Base-by-base conservation (phyloP, 352 stramenopile species). In the Globisporangium takayamanum region DNA sequence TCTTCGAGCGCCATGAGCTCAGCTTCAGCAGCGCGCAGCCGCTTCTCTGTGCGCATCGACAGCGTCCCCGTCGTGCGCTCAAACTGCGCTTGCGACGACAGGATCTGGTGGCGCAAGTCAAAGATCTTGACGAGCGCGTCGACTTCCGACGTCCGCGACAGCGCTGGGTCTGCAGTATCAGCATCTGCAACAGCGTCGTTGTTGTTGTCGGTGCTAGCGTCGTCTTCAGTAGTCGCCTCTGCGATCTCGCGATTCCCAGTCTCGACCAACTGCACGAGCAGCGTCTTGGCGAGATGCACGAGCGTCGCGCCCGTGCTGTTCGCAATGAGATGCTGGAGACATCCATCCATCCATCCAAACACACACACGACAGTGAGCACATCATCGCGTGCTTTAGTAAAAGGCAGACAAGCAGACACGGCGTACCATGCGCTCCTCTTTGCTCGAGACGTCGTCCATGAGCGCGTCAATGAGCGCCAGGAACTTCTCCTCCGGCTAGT, bases 281-380 rank as follows among this genome's bases (percentile, higher is more conserved):
- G 70, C 1, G 79, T 88, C 64, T 87, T 87, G n/a, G 80, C 74
- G 14, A 92, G 63, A 41, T 92, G 81, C 15, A 92, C 81, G 14
- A 92, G 53, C n/a, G 76, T 84, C 6, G 79, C 81, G 4, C 81
- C 81, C 0, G 81, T 92, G 44, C 74, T 89, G 63, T 87, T 88
- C 0, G 77, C 77, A 2, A 92, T 83, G 39, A 92, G 50, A 12
- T 78, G 65, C 52, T 80, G 48, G 14, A 37, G 14, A 39, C 10
- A 39, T 39, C 11, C 33, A 12, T 14, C 33, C 33, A 12, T 39
- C 11, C 39, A 16, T 47, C 42, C 36, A 42, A 11, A 39, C 11
- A 12, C 33, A 39, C 33, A 39, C 30, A 36, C 45, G 16, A 53
- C 30, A 37, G 6, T 42, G 39, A 45, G 39, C 39, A 22, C 22